A percentile compares a stretch with the other conserved stretches of the same genome.
These are phyloP conservation scores for Eucalyptus regnans DNA, from an alignment of 345 rosid genomes.

Conservation along the genomic window DNA sequence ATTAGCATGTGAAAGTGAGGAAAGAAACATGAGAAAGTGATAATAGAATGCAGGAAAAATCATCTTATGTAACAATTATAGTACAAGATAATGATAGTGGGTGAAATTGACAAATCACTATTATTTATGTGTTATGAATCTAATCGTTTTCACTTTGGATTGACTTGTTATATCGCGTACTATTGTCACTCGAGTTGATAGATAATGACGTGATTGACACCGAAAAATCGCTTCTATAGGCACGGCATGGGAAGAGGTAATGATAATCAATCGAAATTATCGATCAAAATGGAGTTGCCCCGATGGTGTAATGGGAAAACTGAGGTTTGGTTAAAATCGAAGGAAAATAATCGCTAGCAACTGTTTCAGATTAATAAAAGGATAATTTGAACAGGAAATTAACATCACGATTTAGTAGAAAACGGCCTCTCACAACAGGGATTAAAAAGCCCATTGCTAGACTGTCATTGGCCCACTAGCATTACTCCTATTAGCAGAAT, in stretches of 20 bases:
- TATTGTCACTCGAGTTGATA: neutral
- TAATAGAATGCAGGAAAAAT: neutral
- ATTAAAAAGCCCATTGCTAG: neutral
- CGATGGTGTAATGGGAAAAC: neutral
- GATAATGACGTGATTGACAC: neutral
- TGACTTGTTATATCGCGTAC: fast-evolving
- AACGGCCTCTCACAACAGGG: neutral
- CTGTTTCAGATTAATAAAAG: neutral
- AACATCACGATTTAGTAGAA: neutral
- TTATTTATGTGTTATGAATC: neutral
- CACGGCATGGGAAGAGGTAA: neutral
- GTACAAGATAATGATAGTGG: neutral
- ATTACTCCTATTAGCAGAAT: neutral
- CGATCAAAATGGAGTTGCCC: neutral
- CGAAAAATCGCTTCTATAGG: neutral
- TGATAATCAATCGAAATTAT: neutral
- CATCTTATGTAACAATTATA: fast-evolving
- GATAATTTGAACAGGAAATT: neutral
- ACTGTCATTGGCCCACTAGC: neutral
- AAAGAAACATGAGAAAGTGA: neutral
- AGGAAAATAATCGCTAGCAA: neutral
- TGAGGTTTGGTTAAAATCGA: neutral
- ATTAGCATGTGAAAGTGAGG: neutral
- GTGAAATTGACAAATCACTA: neutral
- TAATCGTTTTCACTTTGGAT: neutral